phyloP scores from a whole-genome alignment of 768 basidiomycete genomes.

The Sistotremastrum niveocremeum region DNA sequence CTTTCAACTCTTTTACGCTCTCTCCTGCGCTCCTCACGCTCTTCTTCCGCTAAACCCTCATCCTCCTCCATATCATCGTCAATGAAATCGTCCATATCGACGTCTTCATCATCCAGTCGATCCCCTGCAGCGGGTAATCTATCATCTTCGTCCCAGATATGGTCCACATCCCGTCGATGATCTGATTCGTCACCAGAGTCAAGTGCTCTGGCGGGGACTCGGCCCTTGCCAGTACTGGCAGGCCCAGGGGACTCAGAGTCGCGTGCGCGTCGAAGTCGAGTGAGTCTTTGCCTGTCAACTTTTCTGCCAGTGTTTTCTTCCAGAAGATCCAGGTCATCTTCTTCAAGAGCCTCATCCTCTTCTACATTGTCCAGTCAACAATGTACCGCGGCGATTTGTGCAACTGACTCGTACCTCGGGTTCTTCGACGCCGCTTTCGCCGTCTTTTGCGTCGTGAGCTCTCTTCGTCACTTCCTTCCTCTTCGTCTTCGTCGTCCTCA shows the following conservation, averaged over 20 bases:
- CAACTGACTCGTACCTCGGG: constrained; percentile 20
- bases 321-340: constrained; percentile 72
- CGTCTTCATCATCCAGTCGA: constrained; percentile 41
- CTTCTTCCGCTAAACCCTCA: constrained; percentile 56
- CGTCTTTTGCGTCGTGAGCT: constrained; percentile 41
- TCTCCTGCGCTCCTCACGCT: constrained; percentile 59
- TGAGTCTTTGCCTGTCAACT: constrained; percentile 57
- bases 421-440: constrained; percentile 49
- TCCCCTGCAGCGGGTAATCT: constrained; percentile 15
- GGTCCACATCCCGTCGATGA: constrained; percentile 42
- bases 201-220: constrained; percentile 26
- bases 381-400: no score
- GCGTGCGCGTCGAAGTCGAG: constrained; percentile 59
- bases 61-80: constrained; percentile 35
- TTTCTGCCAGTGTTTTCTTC: constrained; percentile 77
- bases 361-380: no score
- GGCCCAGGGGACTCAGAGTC: constrained; percentile 57
- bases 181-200: constrained; percentile 65
- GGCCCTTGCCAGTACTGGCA: constrained; percentile 46
- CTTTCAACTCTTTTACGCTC: constrained; percentile 53
- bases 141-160: constrained; percentile 78
- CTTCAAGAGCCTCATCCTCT: constrained; percentile 39
- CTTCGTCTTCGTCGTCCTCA: constrained; percentile 79
- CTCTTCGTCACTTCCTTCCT: constrained; percentile 49
- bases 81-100: constrained; percentile 55